A percentile compares a stretch with the other conserved stretches of the same genome.
Conservation (phyloP, 1,284 basidiomycete species). For the Leucoagaricus sp. region DNA sequence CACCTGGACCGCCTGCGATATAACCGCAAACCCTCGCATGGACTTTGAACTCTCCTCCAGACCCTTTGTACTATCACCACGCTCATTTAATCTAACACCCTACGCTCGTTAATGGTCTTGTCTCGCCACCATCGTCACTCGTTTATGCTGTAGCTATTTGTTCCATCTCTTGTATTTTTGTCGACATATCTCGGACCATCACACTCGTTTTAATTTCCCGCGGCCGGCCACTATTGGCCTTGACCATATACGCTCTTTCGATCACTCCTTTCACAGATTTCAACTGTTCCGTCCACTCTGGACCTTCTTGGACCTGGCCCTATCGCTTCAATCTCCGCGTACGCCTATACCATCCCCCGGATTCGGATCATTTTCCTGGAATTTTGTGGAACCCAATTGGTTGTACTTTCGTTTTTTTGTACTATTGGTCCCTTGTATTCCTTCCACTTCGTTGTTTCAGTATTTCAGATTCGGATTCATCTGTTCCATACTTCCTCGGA, state of each 20-base stretch:
- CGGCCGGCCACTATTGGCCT: too few relatives aligned
- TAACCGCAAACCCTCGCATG: neutral
- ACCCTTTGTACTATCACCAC: slow-evolving; percentile 1
- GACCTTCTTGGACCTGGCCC: too few relatives aligned
- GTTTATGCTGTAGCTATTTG: slow-evolving; percentile 2
- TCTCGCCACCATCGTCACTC: slow-evolving; percentile 1
- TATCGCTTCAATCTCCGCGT: too few relatives aligned
- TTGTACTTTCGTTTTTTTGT: slow-evolving; percentile 4
- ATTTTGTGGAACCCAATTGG: neutral
- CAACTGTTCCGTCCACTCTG: neutral
- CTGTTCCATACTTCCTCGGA: neutral
- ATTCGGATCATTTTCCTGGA: neutral
- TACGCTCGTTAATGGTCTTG: slow-evolving; percentile 5
- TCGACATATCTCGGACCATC: neutral
- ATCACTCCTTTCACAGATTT: too few relatives aligned
- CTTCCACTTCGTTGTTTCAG: neutral
- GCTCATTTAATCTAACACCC: slow-evolving; percentile 1
- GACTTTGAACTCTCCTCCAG: neutral
- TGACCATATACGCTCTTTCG: too few relatives aligned
- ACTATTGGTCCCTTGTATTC: neutral
- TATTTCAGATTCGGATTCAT: neutral
- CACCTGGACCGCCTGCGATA: neutral
- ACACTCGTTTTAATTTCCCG: neutral
- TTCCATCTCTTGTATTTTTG: neutral
- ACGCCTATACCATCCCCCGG: too few relatives aligned